phyloP scores from a whole-genome alignment of 345 rosid species.

The Rhodamnia argentea region DNA sequence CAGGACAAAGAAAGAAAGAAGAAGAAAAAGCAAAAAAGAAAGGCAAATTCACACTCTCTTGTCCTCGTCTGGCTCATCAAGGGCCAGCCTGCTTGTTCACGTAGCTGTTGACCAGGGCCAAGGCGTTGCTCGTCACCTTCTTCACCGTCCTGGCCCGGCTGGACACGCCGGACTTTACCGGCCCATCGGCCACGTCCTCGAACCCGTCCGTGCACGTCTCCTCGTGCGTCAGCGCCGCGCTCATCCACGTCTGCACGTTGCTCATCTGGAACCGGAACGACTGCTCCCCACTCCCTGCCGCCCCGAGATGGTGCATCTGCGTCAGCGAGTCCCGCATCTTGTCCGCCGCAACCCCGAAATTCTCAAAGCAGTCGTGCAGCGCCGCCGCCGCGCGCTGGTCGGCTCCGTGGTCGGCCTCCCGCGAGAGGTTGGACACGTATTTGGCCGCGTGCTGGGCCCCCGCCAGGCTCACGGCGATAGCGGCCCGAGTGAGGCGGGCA shows the following conservation, averaged over 20 bases:
- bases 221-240: conserved; percentile 77
- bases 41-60: neutral
- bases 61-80: neutral
- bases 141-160: conserved; percentile 33
- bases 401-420: conserved; percentile 42
- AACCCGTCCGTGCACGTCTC: conserved; percentile 87
- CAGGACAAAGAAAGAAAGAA: neutral
- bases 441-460: conserved; percentile 31
- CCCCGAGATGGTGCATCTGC: conserved; percentile 48
- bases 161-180: conserved; percentile 30
- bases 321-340: conserved; percentile 66
- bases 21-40: neutral
- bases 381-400: conserved; percentile 50
- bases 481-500: conserved; percentile 46
- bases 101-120: conserved; percentile 53
- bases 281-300: conserved; percentile 22
- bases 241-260: conserved; percentile 92
- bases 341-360: conserved; percentile 75
- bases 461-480: conserved; percentile 48
- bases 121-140: conserved; percentile 75
- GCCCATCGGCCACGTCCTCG: conserved; percentile 42
- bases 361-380: conserved; percentile 73
- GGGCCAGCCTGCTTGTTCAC: conserved; percentile 15
- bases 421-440: conserved; percentile 54
- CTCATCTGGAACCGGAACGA: conserved; percentile 63